A percentile compares a stretch with the other conserved stretches of the same genome.
These are phyloP conservation scores for Brassica hybrid DNA, from an alignment of 441 rosid genomes.

Conservation along the genomic window DNA sequence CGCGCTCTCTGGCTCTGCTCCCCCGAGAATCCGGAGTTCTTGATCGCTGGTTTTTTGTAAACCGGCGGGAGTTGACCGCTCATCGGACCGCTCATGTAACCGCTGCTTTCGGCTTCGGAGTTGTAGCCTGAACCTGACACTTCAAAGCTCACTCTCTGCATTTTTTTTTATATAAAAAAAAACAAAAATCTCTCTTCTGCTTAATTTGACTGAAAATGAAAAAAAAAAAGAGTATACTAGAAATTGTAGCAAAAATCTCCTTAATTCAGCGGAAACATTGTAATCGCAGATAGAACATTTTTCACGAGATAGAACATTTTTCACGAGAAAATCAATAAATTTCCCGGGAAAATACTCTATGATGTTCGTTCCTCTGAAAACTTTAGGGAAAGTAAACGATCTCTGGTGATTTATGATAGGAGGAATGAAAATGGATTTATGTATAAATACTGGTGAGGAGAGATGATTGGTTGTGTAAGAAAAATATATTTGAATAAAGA, in stretches of 20 bases:
- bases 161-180: background rate
- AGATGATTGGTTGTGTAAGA: background rate
- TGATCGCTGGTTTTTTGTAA: constrained; percentile 42
- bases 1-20: constrained; percentile 37
- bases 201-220: background rate
- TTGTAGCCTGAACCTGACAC: constrained; percentile 44
- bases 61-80: constrained; percentile 50
- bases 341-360: constrained; percentile 28
- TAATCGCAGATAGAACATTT: background rate
- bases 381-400: constrained; percentile 20
- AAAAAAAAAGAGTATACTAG: constrained; percentile 9
- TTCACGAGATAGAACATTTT: constrained; percentile 15
- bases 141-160: constrained; percentile 51
- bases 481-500: constrained; percentile 28
- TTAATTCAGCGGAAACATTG: background rate
- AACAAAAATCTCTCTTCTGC: background rate
- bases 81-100: constrained; percentile 48
- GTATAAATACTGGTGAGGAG: constrained; percentile 24
- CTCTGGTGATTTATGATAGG: constrained; percentile 16
- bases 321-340: constrained; percentile 20
- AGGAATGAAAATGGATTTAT: constrained; percentile 24
- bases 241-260: background rate
- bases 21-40: constrained; percentile 23
- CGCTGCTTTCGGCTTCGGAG: constrained; percentile 47
- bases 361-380: background rate